Evolutionary conservation across 495 filamentous ascomycete genomes (phyloP), one percentile per base, ranked within the genome.

Genomic region (Choiromyces venosus): DNA sequence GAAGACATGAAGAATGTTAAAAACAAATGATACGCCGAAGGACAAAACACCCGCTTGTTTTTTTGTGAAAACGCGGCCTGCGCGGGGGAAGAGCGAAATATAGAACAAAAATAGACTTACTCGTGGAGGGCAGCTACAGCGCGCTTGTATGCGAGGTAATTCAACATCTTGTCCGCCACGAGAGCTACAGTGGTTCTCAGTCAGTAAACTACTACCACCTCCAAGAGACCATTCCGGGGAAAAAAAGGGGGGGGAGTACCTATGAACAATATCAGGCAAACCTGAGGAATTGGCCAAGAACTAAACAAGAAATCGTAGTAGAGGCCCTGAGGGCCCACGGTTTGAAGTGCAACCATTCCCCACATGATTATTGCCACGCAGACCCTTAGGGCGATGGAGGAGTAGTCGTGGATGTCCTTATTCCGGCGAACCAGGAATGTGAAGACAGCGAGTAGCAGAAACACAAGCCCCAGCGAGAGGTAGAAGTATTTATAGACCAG

Each of bases 401-500:
- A 64, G 52, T 80, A 80, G 42, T 81, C 79, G 37, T 67, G 78
- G 40, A 80, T 38, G 29, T 81, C 78, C 78, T 79, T 81, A 14
- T 76, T 73, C 40, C 78, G 68, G 18, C 79, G 40, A 4, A 81
- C 78, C 36, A 81, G 69, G 25, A 81, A 71, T 16, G 70, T 72
- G 37, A 81, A 75, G 25, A 80, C 64, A n/a, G 69, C 79, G 35
- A 72, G 78, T 56, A 81, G 67, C n/a, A 74, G 16, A 40, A 81
- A 80, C 25, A 75, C 35, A 29, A 70, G 52, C 0, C 68, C 78
- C 5, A 78, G 12, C 18, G 79, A 39, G 12, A 73, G 65, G 18
- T 78, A 80, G 52, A 80, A 80, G 74, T 80, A 80, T n/a, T 66
- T 36, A 67, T 72, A 80, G 21, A 80, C 78, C 19, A 80, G 61